Base-by-base conservation (phyloP, 352 stramenopile species). In the Pythium aristosporum region DNA sequence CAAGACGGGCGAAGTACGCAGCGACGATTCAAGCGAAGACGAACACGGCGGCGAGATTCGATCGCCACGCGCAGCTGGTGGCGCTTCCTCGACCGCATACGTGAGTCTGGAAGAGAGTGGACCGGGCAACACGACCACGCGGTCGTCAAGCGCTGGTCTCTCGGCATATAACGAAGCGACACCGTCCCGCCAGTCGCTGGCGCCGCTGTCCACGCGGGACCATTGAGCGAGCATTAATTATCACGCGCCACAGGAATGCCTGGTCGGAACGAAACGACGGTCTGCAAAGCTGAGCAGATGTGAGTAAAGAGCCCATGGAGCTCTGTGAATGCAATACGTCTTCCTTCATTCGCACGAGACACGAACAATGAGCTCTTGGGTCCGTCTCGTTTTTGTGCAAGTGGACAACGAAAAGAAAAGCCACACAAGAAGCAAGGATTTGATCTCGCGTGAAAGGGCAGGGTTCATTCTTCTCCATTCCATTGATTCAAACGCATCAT, bases 161-260 rank as follows among this genome's bases (percentile, higher is more conserved):
- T 39, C 51, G 4, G 48, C 32, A 11, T 57, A 57, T 41, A 57
- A 57, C 23, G 51, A 57, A 57, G 32, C 51, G n/a, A 57, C 21
- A 12, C 51, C 51, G 3, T 16, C 15, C 5, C 51, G 34, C 32
- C 51, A 57, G 12, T 41, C 8, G 21, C 51, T 57, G 9, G 51
- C 51, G 2, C 51, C 51, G 10, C 37, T 57, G 1, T n/a, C 51
- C 11, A 20, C 18, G 10, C 51, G 28, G 39, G 15, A 9, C 23
- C 3, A 20, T 12, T 13, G 7, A n/a, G 11, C 51, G 11, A 57
- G 3, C 20, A 34, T 16, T 52, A 34, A 32, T 52, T 52, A 10
- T 28, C 28, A 8, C 34, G 8, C 34, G 3, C 34, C 34, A 8
- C 34, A 39, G 34, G 5, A 21, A 15, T 46, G 13, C 21, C 7